Conservation (phyloP, 192 early-diverging fungal species). For the Paraglomus occultum region DNA sequence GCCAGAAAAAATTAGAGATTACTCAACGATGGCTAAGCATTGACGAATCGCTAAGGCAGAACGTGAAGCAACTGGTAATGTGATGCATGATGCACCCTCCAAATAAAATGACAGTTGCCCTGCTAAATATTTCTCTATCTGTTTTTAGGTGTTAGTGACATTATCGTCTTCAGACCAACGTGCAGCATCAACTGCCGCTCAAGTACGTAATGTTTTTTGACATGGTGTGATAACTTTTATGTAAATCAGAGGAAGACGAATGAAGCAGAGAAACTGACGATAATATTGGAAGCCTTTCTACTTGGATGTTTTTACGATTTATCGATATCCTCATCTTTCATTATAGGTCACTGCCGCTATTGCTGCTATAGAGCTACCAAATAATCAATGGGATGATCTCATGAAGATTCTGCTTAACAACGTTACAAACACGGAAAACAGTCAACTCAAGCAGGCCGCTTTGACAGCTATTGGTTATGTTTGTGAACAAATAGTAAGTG, state of each 20-base stretch:
- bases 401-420: constrained; percentile 80
- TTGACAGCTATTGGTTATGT: constrained; percentile 91
- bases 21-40: constrained; percentile 60
- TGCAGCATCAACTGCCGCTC: constrained; percentile 70
- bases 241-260: background rate
- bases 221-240: background rate
- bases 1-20: constrained; percentile 14
- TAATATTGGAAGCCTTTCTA: background rate
- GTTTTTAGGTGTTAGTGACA: constrained; percentile 47
- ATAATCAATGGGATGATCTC: constrained; percentile 80
- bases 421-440: constrained; percentile 63
- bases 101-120: background rate
- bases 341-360: constrained; percentile 83
- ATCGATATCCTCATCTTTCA: background rate
- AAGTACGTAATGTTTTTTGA: constrained; percentile 42
- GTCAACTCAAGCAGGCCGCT: constrained; percentile 72
- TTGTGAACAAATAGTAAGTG: constrained; percentile 82
- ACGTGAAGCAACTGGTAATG: constrained; percentile 70
- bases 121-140: background rate
- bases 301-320: background rate
- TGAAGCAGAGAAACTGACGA: constrained; percentile 10
- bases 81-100: background rate
- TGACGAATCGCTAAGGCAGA: constrained; percentile 51
- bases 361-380: constrained; percentile 91
- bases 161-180: constrained; percentile 51